Evolutionary conservation across 441 rosid genomes (phyloP), one percentile per base, ranked within the genome.

Genomic region (Populus tomentosa): DNA sequence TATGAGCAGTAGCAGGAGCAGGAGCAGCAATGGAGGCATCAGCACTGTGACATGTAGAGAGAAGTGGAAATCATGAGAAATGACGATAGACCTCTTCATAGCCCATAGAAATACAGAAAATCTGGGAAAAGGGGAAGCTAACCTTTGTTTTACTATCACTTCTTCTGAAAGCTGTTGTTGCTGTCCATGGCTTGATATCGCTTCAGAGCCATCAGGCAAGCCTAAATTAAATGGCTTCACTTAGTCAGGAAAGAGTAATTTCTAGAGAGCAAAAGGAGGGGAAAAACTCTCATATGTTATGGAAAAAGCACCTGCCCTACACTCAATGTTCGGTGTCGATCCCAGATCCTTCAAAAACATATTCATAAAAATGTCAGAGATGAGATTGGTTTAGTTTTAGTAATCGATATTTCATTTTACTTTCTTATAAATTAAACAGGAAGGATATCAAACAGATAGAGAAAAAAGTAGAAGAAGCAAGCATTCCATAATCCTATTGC

Each of bases 291-390:
- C 50, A 32, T 7, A 7, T 67, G 81, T 53, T 79, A 73, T 76
- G 67, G 73, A 67, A 80, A 79, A 67, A 71, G 71, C 53, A 83
- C 89, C 88, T 80, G 79, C 83, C 73, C 74, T 79, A 82, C 77
- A 86, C 73, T 84, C 84, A 69, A 28, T 46, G 42, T 64, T 79
- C 69, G 70, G 83, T 65, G 76, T 75, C 30, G 78, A 82, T 80
- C 81, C 86, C 70, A 66, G 68, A 76, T 79, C 87, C 98, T 93
- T 79, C 84, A 75, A 50, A 67, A 84, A 81, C 73, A 75, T 16
- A 79, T 20, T 62, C 79, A 84, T 75, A 80, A 71, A 30, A 67
- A 23, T 33, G 42, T 71, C 69, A 77, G 42, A 67, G 2, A 79
- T 30, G 32, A 26, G n/a, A 65, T 24, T 76, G 14, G 50, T 61